Evolutionary conservation across 768 basidiomycete species (phyloP).

Genomic region (Boletellus ananas): DNA sequence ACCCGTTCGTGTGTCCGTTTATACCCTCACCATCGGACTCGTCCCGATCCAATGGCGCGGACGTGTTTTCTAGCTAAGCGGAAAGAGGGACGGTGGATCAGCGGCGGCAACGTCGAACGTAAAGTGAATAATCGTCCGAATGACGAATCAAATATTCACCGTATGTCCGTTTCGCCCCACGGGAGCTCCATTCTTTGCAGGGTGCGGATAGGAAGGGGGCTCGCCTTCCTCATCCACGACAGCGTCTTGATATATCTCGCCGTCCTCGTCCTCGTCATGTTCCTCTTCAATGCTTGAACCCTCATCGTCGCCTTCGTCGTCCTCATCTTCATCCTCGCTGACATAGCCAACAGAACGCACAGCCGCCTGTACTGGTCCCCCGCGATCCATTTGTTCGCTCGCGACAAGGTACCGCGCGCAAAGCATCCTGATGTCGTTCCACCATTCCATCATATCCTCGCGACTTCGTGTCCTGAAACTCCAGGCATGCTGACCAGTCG

Average conservation of each 20-base stretch:
- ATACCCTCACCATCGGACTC: background rate
- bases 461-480: slow-evolving; percentile 84
- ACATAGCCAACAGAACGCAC: slow-evolving; percentile 85
- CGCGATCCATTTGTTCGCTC: slow-evolving; percentile 87
- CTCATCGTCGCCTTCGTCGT: slow-evolving; percentile 50
- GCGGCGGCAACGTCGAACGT: background rate
- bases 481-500: slow-evolving; percentile 62
- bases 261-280: slow-evolving; percentile 50
- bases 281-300: slow-evolving; percentile 47
- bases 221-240: slow-evolving; percentile 40
- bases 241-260: slow-evolving; percentile 41
- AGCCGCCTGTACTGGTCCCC: slow-evolving; percentile 89
- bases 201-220: slow-evolving; percentile 61
- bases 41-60: slow-evolving; percentile 12
- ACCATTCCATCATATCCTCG: slow-evolving; percentile 99
- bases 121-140: background rate
- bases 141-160: slow-evolving; percentile 39
- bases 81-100: slow-evolving; percentile 7
- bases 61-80: slow-evolving; percentile 46
- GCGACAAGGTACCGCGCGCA: slow-evolving; percentile 93
- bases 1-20: slow-evolving; percentile 16
- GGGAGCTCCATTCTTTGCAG: slow-evolving; percentile 37
- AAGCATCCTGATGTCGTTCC: slow-evolving; percentile 95
- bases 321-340: slow-evolving; percentile 67
- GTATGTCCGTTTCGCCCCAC: slow-evolving; percentile 57